These are phyloP conservation scores for Fragosphaeria purpurea DNA, from an alignment of 2,329 filamentous ascomycete genomes.

Conservation along the genomic window DNA sequence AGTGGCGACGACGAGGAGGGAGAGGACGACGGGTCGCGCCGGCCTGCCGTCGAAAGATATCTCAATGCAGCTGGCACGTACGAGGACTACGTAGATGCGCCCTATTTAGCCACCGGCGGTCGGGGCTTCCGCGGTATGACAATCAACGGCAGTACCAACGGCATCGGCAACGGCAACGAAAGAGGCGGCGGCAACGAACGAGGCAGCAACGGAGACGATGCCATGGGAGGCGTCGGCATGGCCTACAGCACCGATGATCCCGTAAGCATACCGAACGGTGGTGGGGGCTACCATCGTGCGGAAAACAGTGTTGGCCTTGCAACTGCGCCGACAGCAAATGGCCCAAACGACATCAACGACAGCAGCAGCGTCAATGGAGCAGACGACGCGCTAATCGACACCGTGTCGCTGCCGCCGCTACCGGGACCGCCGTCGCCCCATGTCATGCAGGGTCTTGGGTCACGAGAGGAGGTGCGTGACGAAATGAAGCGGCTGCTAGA, in stretches of 20 bases:
- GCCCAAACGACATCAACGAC: neutral
- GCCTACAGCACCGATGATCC: constrained; percentile 6
- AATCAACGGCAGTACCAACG: constrained; percentile 7
- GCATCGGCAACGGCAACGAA: constrained; percentile 7
- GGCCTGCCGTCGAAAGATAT: constrained; percentile 18
- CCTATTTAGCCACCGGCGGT: constrained; percentile 11
- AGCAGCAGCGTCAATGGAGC: neutral
- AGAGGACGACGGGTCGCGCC: neutral
- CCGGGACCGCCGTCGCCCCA: constrained; percentile 30
- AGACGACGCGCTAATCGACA: neutral
- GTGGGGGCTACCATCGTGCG: neutral
- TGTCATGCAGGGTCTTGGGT: constrained; percentile 33
- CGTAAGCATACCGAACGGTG: neutral
- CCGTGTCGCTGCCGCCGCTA: constrained; percentile 9
- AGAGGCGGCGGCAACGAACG: neutral
- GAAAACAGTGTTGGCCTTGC: constrained; percentile 13
- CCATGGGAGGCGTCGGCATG: neutral
- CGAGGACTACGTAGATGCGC: constrained; percentile 18
- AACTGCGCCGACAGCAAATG: neutral
- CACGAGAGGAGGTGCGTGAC: constrained; percentile 23
- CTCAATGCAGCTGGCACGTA: constrained; percentile 17
- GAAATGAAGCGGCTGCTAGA: constrained; percentile 31
- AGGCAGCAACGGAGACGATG: neutral
- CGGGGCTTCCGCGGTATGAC: neutral
- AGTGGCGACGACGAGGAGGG: neutral